A percentile compares a stretch with the other conserved stretches of the same genome.
Evolutionary conservation across 495 filamentous ascomycete species (phyloP).

Genomic region (Astrothelium subdiscretum): DNA sequence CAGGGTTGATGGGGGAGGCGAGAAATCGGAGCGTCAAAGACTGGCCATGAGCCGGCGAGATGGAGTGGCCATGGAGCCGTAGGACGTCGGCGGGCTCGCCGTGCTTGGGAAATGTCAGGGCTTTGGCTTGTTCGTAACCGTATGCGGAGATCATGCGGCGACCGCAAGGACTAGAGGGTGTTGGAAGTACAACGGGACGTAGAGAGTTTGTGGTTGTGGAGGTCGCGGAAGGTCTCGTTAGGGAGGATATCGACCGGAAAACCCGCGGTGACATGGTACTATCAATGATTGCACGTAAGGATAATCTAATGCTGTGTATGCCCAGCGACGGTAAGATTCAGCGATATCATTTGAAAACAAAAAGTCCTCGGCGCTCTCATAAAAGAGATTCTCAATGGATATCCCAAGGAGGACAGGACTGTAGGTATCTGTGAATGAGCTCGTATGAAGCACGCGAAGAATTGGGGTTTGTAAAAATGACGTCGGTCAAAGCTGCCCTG

Average conservation of each 20-base stretch:
- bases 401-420: no score
- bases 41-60: constrained; percentile 27
- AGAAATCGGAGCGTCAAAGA: constrained; percentile 60
- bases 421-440: no score
- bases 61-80: constrained; percentile 30
- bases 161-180: neutral
- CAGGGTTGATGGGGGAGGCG: constrained; percentile 86
- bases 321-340: no score
- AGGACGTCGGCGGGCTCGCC: constrained; percentile 80
- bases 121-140: constrained; percentile 94
- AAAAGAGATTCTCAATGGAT: no score
- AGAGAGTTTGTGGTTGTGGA: constrained; percentile 4
- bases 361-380: no score
- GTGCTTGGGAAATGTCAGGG: constrained; percentile 72
- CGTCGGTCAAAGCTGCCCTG: neutral
- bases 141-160: constrained; percentile 57
- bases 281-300: no score
- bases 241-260: neutral
- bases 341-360: no score
- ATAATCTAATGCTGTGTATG: no score
- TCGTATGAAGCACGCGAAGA: no score
- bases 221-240: constrained; percentile 11
- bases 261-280: neutral
- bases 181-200: neutral
- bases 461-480: neutral